Conservation (phyloP, 2,329 filamentous ascomycete genomes). For the Pyricularia pennisetigena region DNA sequence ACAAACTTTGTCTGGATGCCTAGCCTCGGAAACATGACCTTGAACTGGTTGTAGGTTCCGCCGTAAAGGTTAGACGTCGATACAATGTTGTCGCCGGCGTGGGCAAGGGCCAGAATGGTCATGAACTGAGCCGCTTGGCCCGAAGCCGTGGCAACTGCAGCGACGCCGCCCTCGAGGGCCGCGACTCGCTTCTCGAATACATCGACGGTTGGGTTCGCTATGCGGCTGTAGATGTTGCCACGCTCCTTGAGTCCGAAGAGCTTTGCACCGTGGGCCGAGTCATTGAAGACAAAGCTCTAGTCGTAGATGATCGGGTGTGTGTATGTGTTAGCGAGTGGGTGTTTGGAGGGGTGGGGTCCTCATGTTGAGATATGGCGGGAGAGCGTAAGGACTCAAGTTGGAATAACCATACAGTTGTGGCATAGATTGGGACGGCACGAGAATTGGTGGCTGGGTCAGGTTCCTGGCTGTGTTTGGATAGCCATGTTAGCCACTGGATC, state of each 20-base stretch:
- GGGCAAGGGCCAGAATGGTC: conserved; percentile 72
- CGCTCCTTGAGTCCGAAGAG: conserved; percentile 95
- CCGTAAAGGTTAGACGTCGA: conserved; percentile 87
- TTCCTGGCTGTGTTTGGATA: conserved; percentile 48
- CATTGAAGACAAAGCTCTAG: conserved; percentile 81
- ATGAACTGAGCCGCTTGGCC: conserved; percentile 93
- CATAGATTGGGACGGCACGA: conserved; percentile 91
- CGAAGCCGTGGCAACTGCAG: conserved; percentile 74
- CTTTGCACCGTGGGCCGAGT: conserved; percentile 88
- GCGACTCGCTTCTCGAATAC: conserved; percentile 95
- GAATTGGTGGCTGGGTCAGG: conserved; percentile 76
- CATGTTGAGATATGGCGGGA: not conserved
- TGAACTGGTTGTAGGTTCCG: conserved; percentile 95
- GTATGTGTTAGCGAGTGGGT: conserved; percentile 20
- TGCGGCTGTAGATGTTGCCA: conserved; percentile 95
- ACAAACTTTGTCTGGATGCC: conserved; percentile 87
- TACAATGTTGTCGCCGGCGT: conserved; percentile 86
- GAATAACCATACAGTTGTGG: conserved; percentile 57
- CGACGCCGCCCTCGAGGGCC: conserved; percentile 87
- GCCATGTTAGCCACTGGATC: conserved; percentile 6
- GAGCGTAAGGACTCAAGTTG: not conserved
- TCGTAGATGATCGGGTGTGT: conserved; percentile 21
- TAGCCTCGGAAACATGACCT: conserved; percentile 78
- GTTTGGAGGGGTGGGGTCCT: conserved; percentile 2
- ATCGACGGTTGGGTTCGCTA: conserved; percentile 93